A percentile compares a stretch with the other conserved stretches of the same genome.
Evolutionary conservation across 2,329 filamentous ascomycete genomes (phyloP).

Genomic region (Ophiosphaerella herpotricha): DNA sequence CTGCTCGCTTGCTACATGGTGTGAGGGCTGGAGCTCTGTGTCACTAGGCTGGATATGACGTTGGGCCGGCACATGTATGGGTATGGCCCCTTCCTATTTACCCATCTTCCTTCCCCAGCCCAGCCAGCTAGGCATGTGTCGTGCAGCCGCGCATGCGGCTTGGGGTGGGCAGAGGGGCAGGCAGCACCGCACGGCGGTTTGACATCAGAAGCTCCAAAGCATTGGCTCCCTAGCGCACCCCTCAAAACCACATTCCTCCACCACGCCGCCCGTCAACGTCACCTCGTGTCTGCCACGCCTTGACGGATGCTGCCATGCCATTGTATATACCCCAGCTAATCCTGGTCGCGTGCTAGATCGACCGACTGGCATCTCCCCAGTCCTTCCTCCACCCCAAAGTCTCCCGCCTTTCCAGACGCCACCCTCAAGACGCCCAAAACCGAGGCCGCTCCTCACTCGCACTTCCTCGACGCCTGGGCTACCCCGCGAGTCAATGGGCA

Average conservation of each 20-base stretch:
- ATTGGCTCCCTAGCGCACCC: slow-evolving; percentile 23
- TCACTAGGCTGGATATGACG: slow-evolving; percentile 47
- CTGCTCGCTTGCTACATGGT: slow-evolving; percentile 35
- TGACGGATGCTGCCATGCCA: slow-evolving; percentile 4
- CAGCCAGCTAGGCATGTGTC: too few relatives aligned
- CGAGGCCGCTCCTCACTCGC: slow-evolving; percentile 46
- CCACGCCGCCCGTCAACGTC: neutral
- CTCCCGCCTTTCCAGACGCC: slow-evolving; percentile 46
- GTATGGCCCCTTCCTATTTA: slow-evolving; percentile 37
- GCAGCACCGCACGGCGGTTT: slow-evolving; percentile 43
- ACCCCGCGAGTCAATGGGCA: slow-evolving; percentile 51
- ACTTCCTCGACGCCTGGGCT: slow-evolving; percentile 57
- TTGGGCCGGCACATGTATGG: slow-evolving; percentile 49
- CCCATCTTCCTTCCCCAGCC: slow-evolving; percentile 2
- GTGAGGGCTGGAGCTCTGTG: slow-evolving; percentile 29
- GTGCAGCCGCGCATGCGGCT: slow-evolving; percentile 8
- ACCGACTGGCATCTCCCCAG: slow-evolving; percentile 57
- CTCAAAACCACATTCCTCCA: slow-evolving; percentile 26
- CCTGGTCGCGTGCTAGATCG: slow-evolving; percentile 43
- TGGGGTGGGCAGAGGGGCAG: slow-evolving; percentile 39
- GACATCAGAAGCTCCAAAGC: slow-evolving; percentile 29
- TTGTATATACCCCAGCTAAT: slow-evolving; percentile 41
- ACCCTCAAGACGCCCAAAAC: slow-evolving; percentile 53
- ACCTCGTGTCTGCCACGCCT: too few relatives aligned
- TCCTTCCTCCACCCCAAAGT: slow-evolving; percentile 55